These are phyloP conservation scores for Heliocybe sulcata DNA, from an alignment of 1,284 basidiomycete species.

Conservation along the genomic window DNA sequence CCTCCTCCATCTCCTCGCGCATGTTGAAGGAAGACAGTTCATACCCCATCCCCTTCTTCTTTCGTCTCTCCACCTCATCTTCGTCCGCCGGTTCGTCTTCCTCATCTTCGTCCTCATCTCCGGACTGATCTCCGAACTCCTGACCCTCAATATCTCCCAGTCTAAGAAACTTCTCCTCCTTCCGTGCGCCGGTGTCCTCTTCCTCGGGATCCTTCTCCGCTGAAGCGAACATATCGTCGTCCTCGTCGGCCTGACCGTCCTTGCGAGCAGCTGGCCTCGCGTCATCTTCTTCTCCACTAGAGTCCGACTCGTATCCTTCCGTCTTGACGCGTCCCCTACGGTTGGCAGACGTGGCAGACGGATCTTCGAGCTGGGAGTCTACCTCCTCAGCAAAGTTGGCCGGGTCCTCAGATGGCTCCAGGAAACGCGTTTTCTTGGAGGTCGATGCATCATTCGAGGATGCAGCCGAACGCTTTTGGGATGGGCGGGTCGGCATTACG, in stretches of 20 bases:
- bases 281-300: conserved; percentile 87
- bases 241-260: conserved; percentile 45
- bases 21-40: conserved; percentile 97
- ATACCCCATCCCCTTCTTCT: conserved; percentile 87
- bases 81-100: conserved; percentile 60
- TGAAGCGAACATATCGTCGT: conserved; percentile 88
- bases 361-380: conserved; percentile 63
- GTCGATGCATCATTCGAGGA: conserved; percentile 13
- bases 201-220: conserved; percentile 49
- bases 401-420: conserved; percentile 70
- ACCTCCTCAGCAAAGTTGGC: conserved; percentile 69
- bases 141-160: conserved; percentile 96
- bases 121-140: conserved; percentile 68
- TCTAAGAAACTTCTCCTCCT: conserved; percentile 72
- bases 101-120: conserved; percentile 24
- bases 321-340: conserved; percentile 69
- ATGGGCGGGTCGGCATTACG: conserved; percentile 40
- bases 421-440: conserved; percentile 74
- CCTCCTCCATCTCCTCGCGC: conserved; percentile 97
- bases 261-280: conserved; percentile 65
- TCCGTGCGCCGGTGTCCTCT: conserved; percentile 39
- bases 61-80: conserved; percentile 65
- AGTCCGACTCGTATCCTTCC: conserved; percentile 92
- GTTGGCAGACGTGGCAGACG: conserved; percentile 37
- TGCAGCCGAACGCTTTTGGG: conserved; percentile 50